Evolutionary conservation across 192 early-diverging fungal species (phyloP), one percentile per base, ranked within the genome.

Genomic region (Allomyces macrogynus): DNA sequence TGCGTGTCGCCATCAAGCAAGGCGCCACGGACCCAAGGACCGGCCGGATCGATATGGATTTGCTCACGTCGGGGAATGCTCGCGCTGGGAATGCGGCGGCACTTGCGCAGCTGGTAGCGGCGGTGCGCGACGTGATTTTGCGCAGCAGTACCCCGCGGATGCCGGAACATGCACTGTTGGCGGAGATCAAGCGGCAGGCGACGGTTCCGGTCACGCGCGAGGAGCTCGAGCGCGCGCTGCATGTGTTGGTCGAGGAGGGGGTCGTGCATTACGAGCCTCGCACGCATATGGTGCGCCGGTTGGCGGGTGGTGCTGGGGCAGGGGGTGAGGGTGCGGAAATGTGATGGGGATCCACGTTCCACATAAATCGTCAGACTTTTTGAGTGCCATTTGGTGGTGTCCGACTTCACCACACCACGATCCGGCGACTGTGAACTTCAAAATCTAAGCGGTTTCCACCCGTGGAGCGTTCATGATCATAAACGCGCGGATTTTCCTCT

Each of bases 1-100:
- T 97, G 64, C 80, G 85, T 66, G 86, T 86, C 60, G 95, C 93
- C 11, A 81, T 98, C 70, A 89, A 93, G 64, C 85, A 90, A 23
- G 81, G 84, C 9, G 95, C 95, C 7, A 91, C 89, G 24, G 93
- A 98, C 67, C 94, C 94, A 3, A 80, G 81, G 54, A 98, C 95
- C 23, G 95, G 95, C 24, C 76, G 86, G 64, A 86, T 98, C 25
- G 95, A 98, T 67, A 80, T 95, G 66, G 95, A 98, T 74, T 74
- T 95, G 65, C 81, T 98, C 27, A 83, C 79, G 44, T 95, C 91
- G 23, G 95, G 95, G 9, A 86, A 88, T 71, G 85, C 86, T 20
- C 84, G 89, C 70, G 83, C 84, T 65, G 78, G 85, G 70, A 77
- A 77, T 23, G 70, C 70, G 26, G 84, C 79, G 61, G 62, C 91